These are phyloP conservation scores for Zasmidium cellare DNA, from an alignment of 2,329 filamentous ascomycete genomes.

Conservation along the genomic window DNA sequence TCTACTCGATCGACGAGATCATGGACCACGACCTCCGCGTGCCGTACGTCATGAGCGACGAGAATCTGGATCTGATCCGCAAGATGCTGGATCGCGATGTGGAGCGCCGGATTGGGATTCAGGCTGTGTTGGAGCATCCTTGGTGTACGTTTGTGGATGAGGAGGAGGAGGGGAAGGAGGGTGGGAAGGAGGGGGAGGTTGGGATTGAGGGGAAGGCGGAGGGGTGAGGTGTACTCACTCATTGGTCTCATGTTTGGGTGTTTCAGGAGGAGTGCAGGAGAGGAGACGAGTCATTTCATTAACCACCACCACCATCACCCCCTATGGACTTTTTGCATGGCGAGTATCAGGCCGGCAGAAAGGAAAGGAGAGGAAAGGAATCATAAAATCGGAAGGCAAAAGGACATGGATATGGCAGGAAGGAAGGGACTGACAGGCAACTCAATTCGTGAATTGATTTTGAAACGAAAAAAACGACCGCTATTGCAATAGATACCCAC, in stretches of 20 bases:
- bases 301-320: background rate
- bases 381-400: background rate
- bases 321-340: background rate
- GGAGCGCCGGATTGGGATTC: constrained; percentile 77
- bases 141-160: constrained; percentile 60
- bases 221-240: background rate
- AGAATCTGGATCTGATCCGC: constrained; percentile 87
- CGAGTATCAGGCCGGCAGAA: background rate
- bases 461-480: background rate
- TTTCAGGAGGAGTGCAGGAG: too few relatives aligned
- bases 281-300: background rate
- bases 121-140: constrained; percentile 82
- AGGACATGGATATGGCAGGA: too few relatives aligned
- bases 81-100: constrained; percentile 93
- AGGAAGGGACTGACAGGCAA: background rate
- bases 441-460: background rate
- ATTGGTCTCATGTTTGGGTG: too few relatives aligned
- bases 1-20: constrained; percentile 98
- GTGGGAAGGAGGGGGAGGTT: background rate
- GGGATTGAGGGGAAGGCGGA: background rate
- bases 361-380: background rate
- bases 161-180: constrained; percentile 20
- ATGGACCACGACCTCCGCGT: constrained; percentile 94
- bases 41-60: constrained; percentile 83
- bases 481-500: background rate